phyloP scores from a whole-genome alignment of 2,329 filamentous ascomycete species.

The Tolypocladium ophioglossoides region DNA sequence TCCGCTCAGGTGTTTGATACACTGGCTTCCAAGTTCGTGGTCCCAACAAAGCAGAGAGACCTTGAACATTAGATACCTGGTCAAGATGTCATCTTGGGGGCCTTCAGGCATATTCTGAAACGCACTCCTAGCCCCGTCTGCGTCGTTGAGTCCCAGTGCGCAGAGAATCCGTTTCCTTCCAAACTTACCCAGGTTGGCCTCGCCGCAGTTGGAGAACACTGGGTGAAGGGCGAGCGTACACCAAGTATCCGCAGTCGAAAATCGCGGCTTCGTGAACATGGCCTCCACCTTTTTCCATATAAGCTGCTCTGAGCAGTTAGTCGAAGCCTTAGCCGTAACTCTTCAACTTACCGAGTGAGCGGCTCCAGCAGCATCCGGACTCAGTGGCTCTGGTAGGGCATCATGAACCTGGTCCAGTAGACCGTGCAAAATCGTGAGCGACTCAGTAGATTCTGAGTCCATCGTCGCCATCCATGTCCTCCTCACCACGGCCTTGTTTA shows the following conservation, averaged over 20 bases:
- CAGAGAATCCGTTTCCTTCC: slow-evolving; percentile 64
- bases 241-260: slow-evolving; percentile 53
- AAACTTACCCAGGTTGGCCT: slow-evolving; percentile 57
- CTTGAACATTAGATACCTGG: slow-evolving; percentile 67
- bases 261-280: slow-evolving; percentile 40
- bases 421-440: slow-evolving; percentile 13
- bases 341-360: slow-evolving; percentile 48
- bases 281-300: slow-evolving; percentile 72
- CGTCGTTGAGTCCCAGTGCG: slow-evolving; percentile 38
- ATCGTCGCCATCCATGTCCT: slow-evolving; percentile 55
- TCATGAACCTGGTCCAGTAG: slow-evolving; percentile 26
- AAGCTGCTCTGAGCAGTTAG: slow-evolving; percentile 37
- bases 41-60: slow-evolving; percentile 52
- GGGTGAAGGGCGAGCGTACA: slow-evolving; percentile 57
- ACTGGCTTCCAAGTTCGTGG: slow-evolving; percentile 46
- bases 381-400: slow-evolving; percentile 36
- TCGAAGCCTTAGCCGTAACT: neutral
- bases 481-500: slow-evolving; percentile 59
- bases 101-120: slow-evolving; percentile 49
- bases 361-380: slow-evolving; percentile 52
- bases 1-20: slow-evolving; percentile 50
- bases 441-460: slow-evolving; percentile 21
- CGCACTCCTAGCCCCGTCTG: slow-evolving; percentile 15
- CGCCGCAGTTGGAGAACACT: slow-evolving; percentile 55
- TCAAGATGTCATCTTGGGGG: slow-evolving; percentile 51